Base-by-base conservation (phyloP, 2,329 filamentous ascomycete species). In the Arthrobotrys sinensis region DNA sequence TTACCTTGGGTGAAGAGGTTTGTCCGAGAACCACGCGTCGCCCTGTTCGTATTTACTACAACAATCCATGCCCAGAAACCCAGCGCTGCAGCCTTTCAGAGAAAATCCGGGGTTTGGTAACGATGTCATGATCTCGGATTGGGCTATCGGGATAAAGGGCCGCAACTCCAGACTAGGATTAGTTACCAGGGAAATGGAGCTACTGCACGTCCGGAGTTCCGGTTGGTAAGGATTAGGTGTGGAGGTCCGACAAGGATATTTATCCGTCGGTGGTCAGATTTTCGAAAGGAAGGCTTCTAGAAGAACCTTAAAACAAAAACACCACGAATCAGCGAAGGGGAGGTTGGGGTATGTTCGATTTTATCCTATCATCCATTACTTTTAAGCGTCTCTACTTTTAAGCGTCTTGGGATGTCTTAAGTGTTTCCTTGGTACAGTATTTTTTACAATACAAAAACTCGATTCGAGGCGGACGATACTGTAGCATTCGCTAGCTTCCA, bases 101-200 rank as follows among this genome's bases (percentile, higher is more conserved):
- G 21, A 71, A 66, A 77, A 71, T 77, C 73, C 45, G 73, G 73
- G 73, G 57, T 71, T 45, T 45, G 62, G 57, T 65, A 62, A 48
- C 57, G 73, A 52, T 70, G 45, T 67, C 73, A 65, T 48, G 66
- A 48, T 50, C 60, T 32, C 19, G 45, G 66, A 71, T 66, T 70
- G 57, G 73, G 73, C 43, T 60, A 52, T 68, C 75, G 75, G 75
- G 67, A 64, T 32, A 46, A 62, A 78, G 75, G 75, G 19, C 75
- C 75, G 75, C 21, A 55, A 46, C 62, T 64, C 75, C 73, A 38
- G 7, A 50, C 60, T 24, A 10, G 72, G 66, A 65, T 57, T 65
- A 12, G 57, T 28, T 69, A 70, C 65, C 65, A 63, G 21, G 71
- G 55, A 53, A 69, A 57, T 52, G n/a, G 32, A 46, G 36, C 36